Evolutionary conservation across 176 grass and related monocot genomes (phyloP), one percentile per base, ranked within the genome.

Genomic region (Sorghum bicolor): DNA sequence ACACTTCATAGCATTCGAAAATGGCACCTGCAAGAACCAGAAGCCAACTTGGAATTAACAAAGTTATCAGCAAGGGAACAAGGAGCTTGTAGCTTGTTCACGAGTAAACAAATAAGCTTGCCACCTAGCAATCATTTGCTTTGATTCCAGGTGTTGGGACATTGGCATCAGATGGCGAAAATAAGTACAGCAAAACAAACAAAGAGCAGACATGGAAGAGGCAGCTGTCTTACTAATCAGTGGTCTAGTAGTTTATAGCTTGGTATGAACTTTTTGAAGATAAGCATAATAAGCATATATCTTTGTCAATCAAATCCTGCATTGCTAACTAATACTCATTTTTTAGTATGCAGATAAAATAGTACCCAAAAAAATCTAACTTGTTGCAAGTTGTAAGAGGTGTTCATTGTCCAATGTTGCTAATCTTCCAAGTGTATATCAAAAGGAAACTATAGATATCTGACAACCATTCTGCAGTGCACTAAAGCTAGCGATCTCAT

Each of bases 31-130:
- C 62, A 67, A 50, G 77, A 67, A 67, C 41, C 2, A 48, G 26
- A 80, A 66, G 48, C 17, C 39, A 67, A 50, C 77, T 80, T 80
- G 62, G 63, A 66, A 26, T 66, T 79, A 67, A 50, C 40, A 80
- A 80, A 67, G 10, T 50, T 28, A 48, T 80, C 39, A 64, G 19
- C 20, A 32, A 57, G 31, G 48, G 73, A 57, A 57, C 73, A 57
- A 57, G 29, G 55, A 53, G 9, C 47, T 29, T 24, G 33, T 57
- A 55, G 65, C n/a, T 70, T 19, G 7, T 40, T n/a, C 15, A 30
- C 16, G 37, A 70, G 64, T 69, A 38, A 81, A 68, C 29, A 63
- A 63, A 41, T 29, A 40, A 40, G 38, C 15, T 17, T 70, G 36
- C 17, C 62, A 70, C n/a, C 36, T 63, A 50, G 2, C 72, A 4